Evolutionary conservation across 768 basidiomycete genomes (phyloP).

Genomic region (Suillus plorans): DNA sequence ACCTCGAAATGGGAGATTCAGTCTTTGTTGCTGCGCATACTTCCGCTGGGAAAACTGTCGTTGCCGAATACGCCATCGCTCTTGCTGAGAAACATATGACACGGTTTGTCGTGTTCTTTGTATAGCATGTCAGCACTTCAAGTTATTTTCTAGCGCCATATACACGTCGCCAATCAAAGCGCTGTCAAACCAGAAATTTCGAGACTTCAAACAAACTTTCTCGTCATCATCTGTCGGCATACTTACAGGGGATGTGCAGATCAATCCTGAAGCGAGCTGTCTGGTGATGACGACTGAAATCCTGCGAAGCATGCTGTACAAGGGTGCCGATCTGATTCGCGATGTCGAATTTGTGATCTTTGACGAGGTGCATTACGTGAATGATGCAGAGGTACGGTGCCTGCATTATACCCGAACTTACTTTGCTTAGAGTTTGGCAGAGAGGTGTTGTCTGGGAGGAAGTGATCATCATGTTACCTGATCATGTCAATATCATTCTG

Average conservation of each 20-base stretch:
- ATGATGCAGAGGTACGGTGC: slow-evolving; percentile 86
- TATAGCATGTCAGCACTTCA: slow-evolving; percentile 14
- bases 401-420: slow-evolving; percentile 6
- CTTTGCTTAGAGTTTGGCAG: slow-evolving; percentile 41
- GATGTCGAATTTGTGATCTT: slow-evolving; percentile 99
- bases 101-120: slow-evolving; percentile 49
- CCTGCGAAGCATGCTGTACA: slow-evolving; percentile 96
- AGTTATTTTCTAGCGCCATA: slow-evolving; percentile 66
- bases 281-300: slow-evolving; percentile 99
- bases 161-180: slow-evolving; percentile 99
- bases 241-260: slow-evolving; percentile 97
- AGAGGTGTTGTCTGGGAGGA: slow-evolving; percentile 99
- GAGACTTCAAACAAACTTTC: slow-evolving; percentile 98
- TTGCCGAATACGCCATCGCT: slow-evolving; percentile 98
- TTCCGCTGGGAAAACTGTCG: slow-evolving; percentile 98
- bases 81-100: slow-evolving; percentile 99
- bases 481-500: slow-evolving; percentile 96
- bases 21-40: slow-evolving; percentile 99
- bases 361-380: slow-evolving; percentile 99
- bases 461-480: slow-evolving; percentile 99
- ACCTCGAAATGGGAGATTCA: slow-evolving; percentile 94
- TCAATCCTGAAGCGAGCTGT: slow-evolving; percentile 96
- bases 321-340: slow-evolving; percentile 96
- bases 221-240: slow-evolving; percentile 91
- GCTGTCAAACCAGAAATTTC: slow-evolving; percentile 97